phyloP scores from a whole-genome alignment of 208 protist genomes.

The Naegleria fowleri region DNA sequence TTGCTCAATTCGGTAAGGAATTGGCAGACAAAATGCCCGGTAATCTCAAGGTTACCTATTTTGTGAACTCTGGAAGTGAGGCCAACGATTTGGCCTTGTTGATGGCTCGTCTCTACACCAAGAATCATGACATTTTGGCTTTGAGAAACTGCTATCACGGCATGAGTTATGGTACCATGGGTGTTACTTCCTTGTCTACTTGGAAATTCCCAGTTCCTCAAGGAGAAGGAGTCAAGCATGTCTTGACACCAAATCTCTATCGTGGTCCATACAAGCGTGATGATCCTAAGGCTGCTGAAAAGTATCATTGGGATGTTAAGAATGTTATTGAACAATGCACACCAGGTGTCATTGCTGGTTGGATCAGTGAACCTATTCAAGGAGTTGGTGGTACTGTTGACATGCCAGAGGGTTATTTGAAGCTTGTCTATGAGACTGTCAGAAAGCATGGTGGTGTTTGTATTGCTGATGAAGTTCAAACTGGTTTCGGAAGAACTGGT shows the following conservation, averaged over 20 bases:
- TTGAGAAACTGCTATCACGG: conserved; percentile 60
- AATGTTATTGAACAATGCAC: conserved; percentile 40
- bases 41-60: conserved; percentile 43
- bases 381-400: conserved; percentile 51
- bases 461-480: conserved; percentile 64
- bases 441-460: conserved; percentile 54
- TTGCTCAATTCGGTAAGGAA: conserved; percentile 42
- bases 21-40: conserved; percentile 44
- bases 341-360: conserved; percentile 35
- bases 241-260: conserved; percentile 35
- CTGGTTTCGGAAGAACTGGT: conserved; percentile 60
- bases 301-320: conserved; percentile 41
- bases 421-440: conserved; percentile 45
- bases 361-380: conserved; percentile 39
- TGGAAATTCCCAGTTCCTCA: conserved; percentile 43
- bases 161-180: conserved; percentile 41
- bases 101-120: conserved; percentile 49
- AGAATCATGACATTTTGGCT: conserved; percentile 42
- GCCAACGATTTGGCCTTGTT: conserved; percentile 66
- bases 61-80: conserved; percentile 70
- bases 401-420: conserved; percentile 53
- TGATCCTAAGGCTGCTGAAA: conserved; percentile 26
- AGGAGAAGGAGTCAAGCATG: neutral
- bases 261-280: conserved; percentile 9
- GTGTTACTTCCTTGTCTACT: conserved; percentile 43